These are phyloP conservation scores for Coprinopsis sp. DNA, from an alignment of 768 basidiomycete genomes.

Conservation along the genomic window DNA sequence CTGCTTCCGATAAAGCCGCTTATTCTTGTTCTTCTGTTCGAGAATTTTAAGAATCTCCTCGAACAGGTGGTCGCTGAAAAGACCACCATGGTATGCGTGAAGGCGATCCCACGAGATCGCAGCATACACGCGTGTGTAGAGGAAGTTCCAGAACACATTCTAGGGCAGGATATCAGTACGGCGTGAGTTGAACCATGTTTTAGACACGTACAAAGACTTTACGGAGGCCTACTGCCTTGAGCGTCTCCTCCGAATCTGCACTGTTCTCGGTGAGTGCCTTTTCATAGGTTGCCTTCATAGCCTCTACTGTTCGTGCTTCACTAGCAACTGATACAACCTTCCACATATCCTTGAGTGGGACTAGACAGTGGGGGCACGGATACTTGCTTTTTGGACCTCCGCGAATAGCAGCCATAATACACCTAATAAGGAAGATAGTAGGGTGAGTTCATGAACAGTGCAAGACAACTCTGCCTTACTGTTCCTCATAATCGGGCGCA, in stretches of 20 bases:
- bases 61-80: conserved; percentile 30
- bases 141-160: conserved; percentile 39
- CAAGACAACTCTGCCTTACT: conserved; percentile 23
- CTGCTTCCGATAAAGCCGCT: not conserved
- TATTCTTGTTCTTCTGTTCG: not conserved
- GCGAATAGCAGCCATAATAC: conserved; percentile 31
- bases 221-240: conserved; percentile 20
- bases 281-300: conserved; percentile 12
- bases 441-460: not conserved
- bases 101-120: conserved; percentile 35
- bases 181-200: no score
- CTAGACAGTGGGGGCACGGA: conserved; percentile 33
- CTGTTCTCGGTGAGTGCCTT: conserved; percentile 6
- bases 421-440: conserved; percentile 16
- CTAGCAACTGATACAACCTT: no score
- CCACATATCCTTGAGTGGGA: conserved; percentile 18
- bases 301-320: conserved; percentile 14
- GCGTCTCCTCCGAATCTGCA: conserved; percentile 15
- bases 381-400: conserved; percentile 21
- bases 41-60: conserved; percentile 1
- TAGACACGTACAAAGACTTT: conserved; percentile 17
- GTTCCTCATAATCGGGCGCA: conserved; percentile 43
- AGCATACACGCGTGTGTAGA: conserved; percentile 27
- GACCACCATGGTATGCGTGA: conserved; percentile 30
- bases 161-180: conserved; percentile 9